Percentiles rank a stretch among this genome's conserved stretches.
Evolutionary conservation across 2,329 filamentous ascomycete genomes (phyloP).

Genomic region (Trichoderma asperellum): DNA sequence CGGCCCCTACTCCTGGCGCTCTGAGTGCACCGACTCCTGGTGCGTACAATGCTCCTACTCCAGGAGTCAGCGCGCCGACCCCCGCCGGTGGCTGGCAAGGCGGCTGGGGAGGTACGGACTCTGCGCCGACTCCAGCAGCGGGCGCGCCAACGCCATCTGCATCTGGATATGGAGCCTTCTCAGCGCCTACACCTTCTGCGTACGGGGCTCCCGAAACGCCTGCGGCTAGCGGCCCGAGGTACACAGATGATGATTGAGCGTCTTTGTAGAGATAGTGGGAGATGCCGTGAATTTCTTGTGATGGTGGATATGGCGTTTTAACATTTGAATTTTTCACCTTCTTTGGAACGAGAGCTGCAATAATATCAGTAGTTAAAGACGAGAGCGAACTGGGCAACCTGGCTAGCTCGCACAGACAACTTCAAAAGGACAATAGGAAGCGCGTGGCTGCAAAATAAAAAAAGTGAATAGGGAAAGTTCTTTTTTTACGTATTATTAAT

Average conservation of each 20-base stretch:
- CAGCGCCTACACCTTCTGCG: conserved; percentile 68
- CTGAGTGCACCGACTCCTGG: conserved; percentile 74
- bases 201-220: conserved; percentile 63
- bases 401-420: conserved; percentile 8
- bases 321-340: background rate
- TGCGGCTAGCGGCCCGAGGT: conserved; percentile 60
- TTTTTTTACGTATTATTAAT: conserved; percentile 8
- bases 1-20: conserved; percentile 64
- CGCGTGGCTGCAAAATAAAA: conserved; percentile 13
- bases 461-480: conserved; percentile 7
- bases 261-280: background rate
- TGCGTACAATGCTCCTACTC: conserved; percentile 67
- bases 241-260: conserved; percentile 54
- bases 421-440: conserved; percentile 4
- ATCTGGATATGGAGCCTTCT: conserved; percentile 57
- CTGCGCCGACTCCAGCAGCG: conserved; percentile 68
- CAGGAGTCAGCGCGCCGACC: conserved; percentile 68
- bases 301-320: conserved; percentile 12
- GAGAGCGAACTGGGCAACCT: conserved; percentile 6
- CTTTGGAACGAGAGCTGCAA: conserved; percentile 17
- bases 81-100: conserved; percentile 66
- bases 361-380: conserved; percentile 12
- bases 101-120: conserved; percentile 62
- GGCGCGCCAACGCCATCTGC: conserved; percentile 72
- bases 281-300: background rate